Base-by-base conservation (phyloP, 176 grass and related monocot genomes). In the Zea luxurians region DNA sequence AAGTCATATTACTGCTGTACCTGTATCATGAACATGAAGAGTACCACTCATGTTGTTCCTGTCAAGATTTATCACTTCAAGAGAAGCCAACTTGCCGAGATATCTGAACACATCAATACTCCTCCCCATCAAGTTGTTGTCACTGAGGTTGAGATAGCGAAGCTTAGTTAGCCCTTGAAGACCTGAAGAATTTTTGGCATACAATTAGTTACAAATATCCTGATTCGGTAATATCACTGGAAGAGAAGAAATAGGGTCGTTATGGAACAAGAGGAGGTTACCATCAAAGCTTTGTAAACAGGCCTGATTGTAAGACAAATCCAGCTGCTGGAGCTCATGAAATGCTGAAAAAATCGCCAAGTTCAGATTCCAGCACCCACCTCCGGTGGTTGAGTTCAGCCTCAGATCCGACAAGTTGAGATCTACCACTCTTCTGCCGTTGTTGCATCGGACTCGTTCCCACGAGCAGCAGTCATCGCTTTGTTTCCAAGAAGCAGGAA, bases 71-170 rank as follows among this genome's bases (percentile, higher is more conserved):
- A 66, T 66, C 37, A 66, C 27, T 15, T 10, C 47, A 34, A 82
- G 79, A 10, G 68, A 82, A 71, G 13, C 35, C 2, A 82, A 21
- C 37, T 82, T 47, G 36, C n/a, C 40, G 0, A 82, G 45, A 63
- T 43, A 82, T 16, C 0, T 15, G 16, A 66, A 38, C 6, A 72
- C 10, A 72, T 70, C 36, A 38, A 55, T 2, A 55, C n/a, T n/a
- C n/a, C 52, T 16, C 34, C 18, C 66, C 78, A 58, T 7, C 18
- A 72, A 55, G 3, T 2, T 9, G 40, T 81, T 81, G 16, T 1
- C 6, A 41, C 54, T 61, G 34, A 77, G 54, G 74, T 77, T 13
- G 49, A 77, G 74, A 59, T 77, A 59, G 2, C 16, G 74, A 9
- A 77, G 54, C 36, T 62, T 77, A 13, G n/a, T 61, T 36, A 77